Evolutionary conservation across 1,284 basidiomycete species (phyloP), one percentile per base, ranked within the genome.

Genomic region (Anthracocystis panici-leucophaei): DNA sequence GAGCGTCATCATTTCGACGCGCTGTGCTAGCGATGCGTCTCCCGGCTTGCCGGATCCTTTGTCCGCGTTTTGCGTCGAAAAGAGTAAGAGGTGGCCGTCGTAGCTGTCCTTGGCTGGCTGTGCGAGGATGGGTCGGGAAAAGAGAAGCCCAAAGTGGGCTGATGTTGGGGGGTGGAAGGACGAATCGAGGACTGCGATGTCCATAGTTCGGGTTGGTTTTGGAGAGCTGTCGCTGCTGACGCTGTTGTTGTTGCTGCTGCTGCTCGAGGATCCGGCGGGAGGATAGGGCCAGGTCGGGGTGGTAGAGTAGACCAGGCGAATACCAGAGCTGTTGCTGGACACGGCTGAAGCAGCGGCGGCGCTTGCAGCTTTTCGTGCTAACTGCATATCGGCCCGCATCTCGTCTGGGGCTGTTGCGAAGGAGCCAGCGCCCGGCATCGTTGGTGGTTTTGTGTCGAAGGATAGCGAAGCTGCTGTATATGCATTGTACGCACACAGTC

Each of bases 161-260:
- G 89, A 85, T 0, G 93, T 94, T 0, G 96, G 96, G 2, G 96
- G 95, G 81, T 99, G 97, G 87, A 95, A 98, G 0, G 93, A 95
- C 0, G 94, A 92, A 82, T 98, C 95, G 38, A 98, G 89, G 20
- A 97, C 88, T 3, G 87, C 84, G 40, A 89, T 86, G 56, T 81
- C 73, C 6, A 63, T 54, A 8, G 27, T 25, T 10, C 16, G 35
- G 35, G 11, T 4, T 5, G 35, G 14, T 38, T 3, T 12, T 38
- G 11, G 35, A 14, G 14, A 38, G 12, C 35, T 16, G 14, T 16
- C 35, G 14, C 35, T 16, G 35, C 35, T 38, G 27, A 4, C 27
- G 27, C 27, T 7, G 27, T 27, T 27, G 23, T 27, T 52, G 51
- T 18, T 29, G 33, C 18, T 50, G 21, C 14, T 16, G 35, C 12